Evolutionary conservation across 352 stramenopile genomes (phyloP), one percentile per base, ranked within the genome.

Genomic region (Phytopythium sindhum): DNA sequence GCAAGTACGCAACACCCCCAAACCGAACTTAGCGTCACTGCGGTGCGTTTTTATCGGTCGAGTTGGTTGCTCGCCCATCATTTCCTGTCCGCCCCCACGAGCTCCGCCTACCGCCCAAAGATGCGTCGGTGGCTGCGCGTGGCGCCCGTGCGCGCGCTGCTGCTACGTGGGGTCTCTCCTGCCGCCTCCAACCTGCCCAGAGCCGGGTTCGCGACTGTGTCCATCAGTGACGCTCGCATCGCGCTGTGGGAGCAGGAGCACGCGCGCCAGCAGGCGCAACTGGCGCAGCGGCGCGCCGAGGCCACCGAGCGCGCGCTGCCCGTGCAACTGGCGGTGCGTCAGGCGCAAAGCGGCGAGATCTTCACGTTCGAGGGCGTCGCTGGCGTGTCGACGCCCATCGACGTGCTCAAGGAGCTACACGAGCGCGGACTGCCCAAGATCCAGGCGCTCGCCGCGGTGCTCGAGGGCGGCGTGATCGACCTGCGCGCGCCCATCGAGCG

Each of bases 321-420:
- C 3, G 75, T 90, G 55, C 74, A 84, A 2, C 57, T 92, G 60
- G 61, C 68, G 2, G 72, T 90, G 59, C 33, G 61, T 39, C 67
- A 85, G 35, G 64, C 66, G 37, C 64, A 61, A 15, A 63, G 57
- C 4, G 45, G 68, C 28, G 66, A 44, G 15, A 57, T 44, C 23
- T 79, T 85, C 57, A 57, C 60, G n/a, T 89, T 92, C 53, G 61
- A 66, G 6, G 84, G 73, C 31, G 52, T 80, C 3, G 67, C 69
- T 10, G 78, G 78, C 15, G 73, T 70, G 12, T 78, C 74, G 4
- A 88, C 81, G 28, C 56, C 78, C 24, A 75, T 93, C 26, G 84
- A 93, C 35, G 70, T 91, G 21, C 72, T 92, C 15, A 83, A 77
- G 44, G 48, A 83, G 44, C 80, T 92, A 78, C 61, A 81, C 19